phyloP scores from a whole-genome alignment of 1,284 basidiomycete genomes.

The Pascua sp. region DNA sequence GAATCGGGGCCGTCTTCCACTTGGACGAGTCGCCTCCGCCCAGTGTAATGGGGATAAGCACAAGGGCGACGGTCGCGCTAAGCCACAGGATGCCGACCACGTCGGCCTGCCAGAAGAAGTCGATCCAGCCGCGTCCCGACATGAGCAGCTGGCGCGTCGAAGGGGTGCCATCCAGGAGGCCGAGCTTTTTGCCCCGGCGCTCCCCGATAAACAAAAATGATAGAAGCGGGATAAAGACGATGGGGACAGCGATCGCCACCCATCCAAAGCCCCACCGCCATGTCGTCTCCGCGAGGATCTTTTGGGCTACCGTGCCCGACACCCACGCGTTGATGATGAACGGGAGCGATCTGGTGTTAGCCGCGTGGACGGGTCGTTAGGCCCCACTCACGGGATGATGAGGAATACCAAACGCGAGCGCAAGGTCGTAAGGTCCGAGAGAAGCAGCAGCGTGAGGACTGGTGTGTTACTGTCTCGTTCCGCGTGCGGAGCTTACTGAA shows the following conservation, averaged over 20 bases:
- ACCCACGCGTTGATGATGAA: conserved; percentile 32
- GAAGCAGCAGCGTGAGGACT: conserved; percentile 44
- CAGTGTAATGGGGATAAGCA: conserved; percentile 48
- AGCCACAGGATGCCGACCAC: conserved; percentile 42
- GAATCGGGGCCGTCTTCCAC: conserved; percentile 44
- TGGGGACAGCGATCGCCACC: background rate
- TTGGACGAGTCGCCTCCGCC: conserved; percentile 34
- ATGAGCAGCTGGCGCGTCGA: background rate
- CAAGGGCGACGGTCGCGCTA: conserved; percentile 39
- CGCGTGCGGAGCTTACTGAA: conserved; percentile 13
- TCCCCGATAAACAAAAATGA: background rate
- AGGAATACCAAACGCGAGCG: conserved; percentile 49
- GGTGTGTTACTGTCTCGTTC: background rate
- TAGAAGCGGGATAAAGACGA: conserved; percentile 38
- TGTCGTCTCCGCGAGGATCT: conserved; percentile 18
- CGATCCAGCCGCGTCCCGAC: conserved; percentile 14
- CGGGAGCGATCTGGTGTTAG: conserved; percentile 30
- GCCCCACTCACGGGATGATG: conserved; percentile 35
- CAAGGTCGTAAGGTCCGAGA: conserved; percentile 48
- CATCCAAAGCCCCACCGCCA: conserved; percentile 65
- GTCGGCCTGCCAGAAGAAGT: conserved; percentile 50
- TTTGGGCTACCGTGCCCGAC: conserved; percentile 27
- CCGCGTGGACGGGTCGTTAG: background rate
- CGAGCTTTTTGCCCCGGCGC: background rate
- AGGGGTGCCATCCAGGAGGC: background rate